Evolutionary conservation across 1,139 yeast genomes (phyloP), one percentile per base, ranked within the genome.

Genomic region (Blastobotrys illinoisensis): DNA sequence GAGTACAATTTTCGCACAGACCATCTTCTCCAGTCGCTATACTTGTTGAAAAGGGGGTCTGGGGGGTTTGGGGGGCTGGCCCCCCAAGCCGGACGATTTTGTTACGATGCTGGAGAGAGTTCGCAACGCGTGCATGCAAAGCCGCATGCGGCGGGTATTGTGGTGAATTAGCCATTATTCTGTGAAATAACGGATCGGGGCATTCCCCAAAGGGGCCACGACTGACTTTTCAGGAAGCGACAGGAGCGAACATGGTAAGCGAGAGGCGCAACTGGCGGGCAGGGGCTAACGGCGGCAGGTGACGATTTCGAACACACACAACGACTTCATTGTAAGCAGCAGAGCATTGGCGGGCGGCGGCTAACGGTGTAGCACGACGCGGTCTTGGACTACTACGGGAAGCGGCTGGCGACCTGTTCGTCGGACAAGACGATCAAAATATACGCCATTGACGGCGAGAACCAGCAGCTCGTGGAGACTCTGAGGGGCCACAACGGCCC

Each of bases 401-500:
- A 89, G 69, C 79, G 97, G 63, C 78, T 93, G 59, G 99, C 98
- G 52, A 91, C 99, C 2, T 88, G 97, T 68, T 89, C 97, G 9
- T 87, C 96, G 5, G 99, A 93, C 74, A 89, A 89, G 69, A 88
- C 96, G 32, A 88, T 93, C 74, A 90, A 90, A 73, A 83, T 93
- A 60, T 93, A 89, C 68, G 97, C 91, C 63, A 83, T 91, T 53
- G 96, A 89, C 54, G 90, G 93, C 50, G 96, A 89, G 54, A 81
- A 79, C 65, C 70, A 67, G 52, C 84, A 80, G 68, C 76, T 90
- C 53, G 78, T 85, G 32, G 96, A 90, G 62, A 90, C 98, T 1
- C 77, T 93, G 62, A 73, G 80, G 67, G 82, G 96, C 28, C 99
- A 93, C 71, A 97, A 90, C 61, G 99, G 99, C 20, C 98, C 99